Evolutionary conservation across 129 eudicot genomes (phyloP).

Genomic region (Artemisia tridentata): DNA sequence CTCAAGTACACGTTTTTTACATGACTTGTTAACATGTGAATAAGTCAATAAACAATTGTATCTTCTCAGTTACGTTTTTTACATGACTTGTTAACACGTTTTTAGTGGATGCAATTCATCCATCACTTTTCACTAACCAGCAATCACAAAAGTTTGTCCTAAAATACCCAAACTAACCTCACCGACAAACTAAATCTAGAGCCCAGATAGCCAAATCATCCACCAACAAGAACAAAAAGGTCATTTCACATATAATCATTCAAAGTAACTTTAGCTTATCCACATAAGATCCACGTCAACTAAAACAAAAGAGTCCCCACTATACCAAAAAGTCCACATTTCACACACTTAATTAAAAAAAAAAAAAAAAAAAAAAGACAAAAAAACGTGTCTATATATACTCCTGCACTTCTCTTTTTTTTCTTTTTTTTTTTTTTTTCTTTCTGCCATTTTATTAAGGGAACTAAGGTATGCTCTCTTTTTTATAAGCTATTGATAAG

Average conservation of each 20-base stretch:
- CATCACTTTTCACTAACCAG: not conserved
- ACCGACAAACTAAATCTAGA: conserved; percentile 3
- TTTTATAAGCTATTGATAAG: not conserved
- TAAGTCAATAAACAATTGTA: too few relatives aligned
- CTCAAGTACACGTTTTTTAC: too few relatives aligned
- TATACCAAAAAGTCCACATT: not conserved
- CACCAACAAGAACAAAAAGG: not conserved
- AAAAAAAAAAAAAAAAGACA: conserved; percentile 1
- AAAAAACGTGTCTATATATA: conserved; percentile 25
- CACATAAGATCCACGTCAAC: conserved; percentile 32
- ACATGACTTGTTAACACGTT: not conserved
- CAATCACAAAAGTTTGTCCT: not conserved
- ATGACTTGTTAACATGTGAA: too few relatives aligned
- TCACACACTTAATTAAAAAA: not conserved
- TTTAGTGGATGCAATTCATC: not conserved
- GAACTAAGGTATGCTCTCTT: conserved; percentile 18
- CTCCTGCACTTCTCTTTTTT: not conserved
- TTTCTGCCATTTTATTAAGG: conserved; percentile 13
- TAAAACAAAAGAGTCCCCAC: not conserved
- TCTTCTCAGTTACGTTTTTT: too few relatives aligned
- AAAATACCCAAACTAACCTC: conserved; percentile 10
- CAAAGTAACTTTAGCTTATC: conserved; percentile 22
- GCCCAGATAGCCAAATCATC: not conserved
- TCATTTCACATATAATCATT: not conserved
- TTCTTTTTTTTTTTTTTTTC: not conserved